Evolutionary conservation across 129 eudicot genomes (phyloP), one percentile per base, ranked within the genome.

Genomic region (Flaveria brownii): DNA sequence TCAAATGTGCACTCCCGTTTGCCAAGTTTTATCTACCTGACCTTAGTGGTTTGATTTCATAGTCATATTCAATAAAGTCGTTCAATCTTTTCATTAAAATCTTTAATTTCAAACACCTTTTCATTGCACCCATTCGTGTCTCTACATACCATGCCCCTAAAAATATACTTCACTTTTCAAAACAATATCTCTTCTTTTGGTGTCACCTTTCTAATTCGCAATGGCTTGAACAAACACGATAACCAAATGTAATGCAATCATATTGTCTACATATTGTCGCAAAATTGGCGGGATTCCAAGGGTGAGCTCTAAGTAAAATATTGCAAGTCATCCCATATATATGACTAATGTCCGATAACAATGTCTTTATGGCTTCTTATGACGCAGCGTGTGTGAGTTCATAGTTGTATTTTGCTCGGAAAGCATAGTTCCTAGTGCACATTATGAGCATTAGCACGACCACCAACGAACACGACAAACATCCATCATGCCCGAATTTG

Each of bases 221-320:
- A 36, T 36, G 41, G 41, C 41, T 36, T 36, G 87, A 5, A 87
- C 90, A 13, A 91, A 91, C 9, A 91, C 89, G 2, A 88, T 81
- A n/a, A 87, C 82, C 10, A 88, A 89, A 74, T 89, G 92, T 1
- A 91, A 72, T 9, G 90, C 88, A 0, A 87, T 91, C 1, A 89
- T 86, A 39, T 3, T 28, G 33, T 88, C 87, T 16, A 84, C 72
- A 41, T 91, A 91, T 20, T 91, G 91, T 74, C 82, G 72, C 74
- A 91, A 91, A 39, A 91, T 88, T 0, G 97, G 96, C 33, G 92
- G 97, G 47, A 91, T 88, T 0, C 97, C 97, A 2, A 28, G 33
- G 33, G 4, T 7, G 4, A 91, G 86, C 75, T 89, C 96, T 0
- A 89, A 88, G 78, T 91, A 88, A 71, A 91, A 86, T 26, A 91